Conservation (phyloP, 2,329 filamentous ascomycete genomes). For the Epichloe elymi region DNA sequence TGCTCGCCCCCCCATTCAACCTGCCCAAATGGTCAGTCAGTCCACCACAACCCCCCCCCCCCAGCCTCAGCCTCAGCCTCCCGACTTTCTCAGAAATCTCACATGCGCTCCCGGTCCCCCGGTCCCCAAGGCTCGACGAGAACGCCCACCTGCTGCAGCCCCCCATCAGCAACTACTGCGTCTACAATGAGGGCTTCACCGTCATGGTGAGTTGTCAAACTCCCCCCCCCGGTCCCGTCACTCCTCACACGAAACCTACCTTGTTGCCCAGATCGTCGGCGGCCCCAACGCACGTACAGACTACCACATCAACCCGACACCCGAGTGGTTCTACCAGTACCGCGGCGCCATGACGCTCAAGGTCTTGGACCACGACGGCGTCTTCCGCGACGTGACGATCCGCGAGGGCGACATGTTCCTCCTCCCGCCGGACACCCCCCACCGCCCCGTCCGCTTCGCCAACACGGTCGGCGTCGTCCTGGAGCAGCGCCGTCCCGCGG, state of each 20-base stretch:
- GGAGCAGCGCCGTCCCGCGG: constrained; percentile 66
- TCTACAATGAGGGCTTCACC: constrained; percentile 73
- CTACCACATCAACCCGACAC: constrained; percentile 94
- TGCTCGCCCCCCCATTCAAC: constrained; percentile 40
- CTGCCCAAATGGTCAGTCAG: constrained; percentile 40
- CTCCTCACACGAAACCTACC: too few relatives aligned
- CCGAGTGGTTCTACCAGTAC: constrained; percentile 98
- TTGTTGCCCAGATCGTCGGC: constrained; percentile 79
- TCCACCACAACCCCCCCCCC: too few relatives aligned
- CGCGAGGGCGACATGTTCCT: constrained; percentile 89
- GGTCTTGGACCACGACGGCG: constrained; percentile 54
- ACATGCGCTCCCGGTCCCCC: neutral
- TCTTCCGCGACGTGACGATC: constrained; percentile 78
- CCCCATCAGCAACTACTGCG: constrained; percentile 94
- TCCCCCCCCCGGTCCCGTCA: neutral
- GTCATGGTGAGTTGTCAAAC: constrained; percentile 67
- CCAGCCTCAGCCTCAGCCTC: too few relatives aligned
- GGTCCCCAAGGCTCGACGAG: constrained; percentile 67
- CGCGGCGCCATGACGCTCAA: constrained; percentile 88
- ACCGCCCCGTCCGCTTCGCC: constrained; percentile 88
- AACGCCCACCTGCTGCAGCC: constrained; percentile 89
- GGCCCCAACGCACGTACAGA: constrained; percentile 92
- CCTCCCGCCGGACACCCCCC: constrained; percentile 84
- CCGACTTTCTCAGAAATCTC: neutral
- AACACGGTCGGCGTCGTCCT: constrained; percentile 89